Evolutionary conservation across 1,139 yeast genomes (phyloP).

Genomic region (Yamadazyma diospyri): DNA sequence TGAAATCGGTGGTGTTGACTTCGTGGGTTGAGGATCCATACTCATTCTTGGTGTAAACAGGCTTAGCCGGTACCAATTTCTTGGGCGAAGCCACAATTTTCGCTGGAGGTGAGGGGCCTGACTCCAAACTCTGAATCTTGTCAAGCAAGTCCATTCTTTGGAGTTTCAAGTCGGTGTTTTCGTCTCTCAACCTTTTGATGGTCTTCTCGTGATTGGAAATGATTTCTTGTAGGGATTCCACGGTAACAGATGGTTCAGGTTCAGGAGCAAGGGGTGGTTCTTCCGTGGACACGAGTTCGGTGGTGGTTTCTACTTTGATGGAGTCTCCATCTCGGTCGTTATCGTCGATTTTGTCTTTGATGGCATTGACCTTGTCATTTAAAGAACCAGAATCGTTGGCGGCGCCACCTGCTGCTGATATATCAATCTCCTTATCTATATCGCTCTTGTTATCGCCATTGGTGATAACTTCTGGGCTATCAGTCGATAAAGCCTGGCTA

Average conservation of each 20-base stretch:
- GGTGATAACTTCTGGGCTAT: background rate
- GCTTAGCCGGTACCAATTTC: slow-evolving; percentile 28
- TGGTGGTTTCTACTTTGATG: slow-evolving; percentile 4
- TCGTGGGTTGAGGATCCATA: slow-evolving; percentile 35
- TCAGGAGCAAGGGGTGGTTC: slow-evolving; percentile 1
- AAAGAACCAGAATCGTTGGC: no score
- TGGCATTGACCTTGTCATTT: no score
- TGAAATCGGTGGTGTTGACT: slow-evolving; percentile 31
- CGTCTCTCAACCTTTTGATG: slow-evolving; percentile 38
- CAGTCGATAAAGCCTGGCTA: background rate
- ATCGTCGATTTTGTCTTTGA: background rate
- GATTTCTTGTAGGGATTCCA: slow-evolving; percentile 18
- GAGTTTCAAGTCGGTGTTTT: slow-evolving; percentile 43
- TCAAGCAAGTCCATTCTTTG: slow-evolving; percentile 46
- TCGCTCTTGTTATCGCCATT: no score
- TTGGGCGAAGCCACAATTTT: slow-evolving; percentile 5
- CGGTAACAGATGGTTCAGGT: slow-evolving; percentile 8
- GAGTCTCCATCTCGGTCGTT: no score
- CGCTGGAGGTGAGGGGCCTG: slow-evolving; percentile 3
- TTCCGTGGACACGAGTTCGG: slow-evolving; percentile 1
- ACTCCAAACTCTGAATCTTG: slow-evolving; percentile 26
- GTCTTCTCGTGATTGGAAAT: slow-evolving; percentile 33
- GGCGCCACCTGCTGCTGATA: no score
- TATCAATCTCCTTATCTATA: no score
- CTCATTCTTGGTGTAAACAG: slow-evolving; percentile 32